phyloP scores from a whole-genome alignment of 108 stramenopile species.

The Skeletonema marinoi region DNA sequence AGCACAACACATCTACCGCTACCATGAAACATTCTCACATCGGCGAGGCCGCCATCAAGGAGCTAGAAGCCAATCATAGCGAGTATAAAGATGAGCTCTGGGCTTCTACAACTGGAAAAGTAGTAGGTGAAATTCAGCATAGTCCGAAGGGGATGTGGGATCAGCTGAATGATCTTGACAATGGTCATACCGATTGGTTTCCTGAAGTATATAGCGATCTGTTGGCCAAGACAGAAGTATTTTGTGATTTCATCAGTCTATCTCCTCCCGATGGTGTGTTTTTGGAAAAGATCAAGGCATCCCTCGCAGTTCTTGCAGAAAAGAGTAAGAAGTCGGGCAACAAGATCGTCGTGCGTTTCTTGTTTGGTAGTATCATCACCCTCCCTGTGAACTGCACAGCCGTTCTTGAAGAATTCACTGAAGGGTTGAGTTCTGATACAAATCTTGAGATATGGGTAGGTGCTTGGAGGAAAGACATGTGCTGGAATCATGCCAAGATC shows the following conservation, averaged over 20 bases:
- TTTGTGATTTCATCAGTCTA: constrained; percentile 45
- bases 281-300: constrained; percentile 34
- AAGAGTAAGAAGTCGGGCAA: not conserved
- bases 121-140: constrained; percentile 41
- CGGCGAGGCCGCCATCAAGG: constrained; percentile 53
- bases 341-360: constrained; percentile 54
- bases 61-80: constrained; percentile 49
- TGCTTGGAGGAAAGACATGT: constrained; percentile 55
- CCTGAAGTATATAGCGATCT: constrained; percentile 44
- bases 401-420: constrained; percentile 43
- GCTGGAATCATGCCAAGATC: constrained; percentile 69
- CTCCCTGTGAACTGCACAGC: constrained; percentile 55
- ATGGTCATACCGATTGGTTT: constrained; percentile 57
- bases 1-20: too few species aligned
- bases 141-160: constrained; percentile 42
- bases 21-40: constrained; percentile 27
- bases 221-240: constrained; percentile 43
- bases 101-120: constrained; percentile 61
- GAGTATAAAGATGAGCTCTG: constrained; percentile 55
- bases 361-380: constrained; percentile 64
- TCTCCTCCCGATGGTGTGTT: constrained; percentile 61
- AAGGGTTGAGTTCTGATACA: constrained; percentile 50
- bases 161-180: constrained; percentile 25
- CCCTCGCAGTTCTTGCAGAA: constrained; percentile 28
- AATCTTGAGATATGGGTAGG: constrained; percentile 59